Evolutionary conservation across 2,329 filamentous ascomycete genomes (phyloP).

Genomic region (Acrocalymma vagum): DNA sequence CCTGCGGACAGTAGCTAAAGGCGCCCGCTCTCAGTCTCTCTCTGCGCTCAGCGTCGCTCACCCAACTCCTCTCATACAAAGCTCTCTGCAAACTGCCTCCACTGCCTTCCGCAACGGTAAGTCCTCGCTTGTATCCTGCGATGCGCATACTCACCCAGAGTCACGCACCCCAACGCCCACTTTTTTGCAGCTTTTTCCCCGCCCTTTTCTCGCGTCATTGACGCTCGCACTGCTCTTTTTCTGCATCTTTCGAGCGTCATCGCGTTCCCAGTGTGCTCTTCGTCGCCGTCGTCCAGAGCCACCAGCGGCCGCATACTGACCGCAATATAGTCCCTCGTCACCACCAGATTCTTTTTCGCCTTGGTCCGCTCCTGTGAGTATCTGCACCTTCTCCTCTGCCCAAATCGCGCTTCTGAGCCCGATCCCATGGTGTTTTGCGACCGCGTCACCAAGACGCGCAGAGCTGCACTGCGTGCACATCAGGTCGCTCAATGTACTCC

Average conservation of each 20-base stretch:
- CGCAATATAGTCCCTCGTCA: conserved; percentile 36
- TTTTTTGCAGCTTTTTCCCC: conserved; percentile 43
- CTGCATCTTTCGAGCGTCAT: conserved; percentile 34
- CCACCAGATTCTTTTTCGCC: conserved; percentile 23
- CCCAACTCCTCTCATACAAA: conserved; percentile 31
- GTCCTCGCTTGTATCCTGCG: conserved; percentile 37
- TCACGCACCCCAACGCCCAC: conserved; percentile 35
- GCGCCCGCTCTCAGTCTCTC: conserved; percentile 15
- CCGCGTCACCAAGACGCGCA: conserved; percentile 34
- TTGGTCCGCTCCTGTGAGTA: conserved; percentile 37
- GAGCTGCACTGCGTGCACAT: conserved; percentile 17
- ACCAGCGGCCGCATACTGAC: conserved; percentile 37
- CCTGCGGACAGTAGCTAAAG: conserved; percentile 13
- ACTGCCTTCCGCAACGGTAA: conserved; percentile 36
- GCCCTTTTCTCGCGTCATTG: conserved; percentile 34
- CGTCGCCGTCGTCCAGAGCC: conserved; percentile 34
- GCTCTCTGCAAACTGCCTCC: conserved; percentile 24
- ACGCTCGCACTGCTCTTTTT: conserved; percentile 35
- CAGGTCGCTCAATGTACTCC: background rate
- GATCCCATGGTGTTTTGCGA: conserved; percentile 41
- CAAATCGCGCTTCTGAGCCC: conserved; percentile 38
- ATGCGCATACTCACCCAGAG: conserved; percentile 25
- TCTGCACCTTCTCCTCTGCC: conserved; percentile 26
- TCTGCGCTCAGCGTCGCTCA: conserved; percentile 20
- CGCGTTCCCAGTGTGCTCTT: conserved; percentile 40